Percentiles rank a stretch among this genome's conserved stretches.
Evolutionary conservation across 208 protist genomes (phyloP).

Genomic region (Trypanosoma vivax): DNA sequence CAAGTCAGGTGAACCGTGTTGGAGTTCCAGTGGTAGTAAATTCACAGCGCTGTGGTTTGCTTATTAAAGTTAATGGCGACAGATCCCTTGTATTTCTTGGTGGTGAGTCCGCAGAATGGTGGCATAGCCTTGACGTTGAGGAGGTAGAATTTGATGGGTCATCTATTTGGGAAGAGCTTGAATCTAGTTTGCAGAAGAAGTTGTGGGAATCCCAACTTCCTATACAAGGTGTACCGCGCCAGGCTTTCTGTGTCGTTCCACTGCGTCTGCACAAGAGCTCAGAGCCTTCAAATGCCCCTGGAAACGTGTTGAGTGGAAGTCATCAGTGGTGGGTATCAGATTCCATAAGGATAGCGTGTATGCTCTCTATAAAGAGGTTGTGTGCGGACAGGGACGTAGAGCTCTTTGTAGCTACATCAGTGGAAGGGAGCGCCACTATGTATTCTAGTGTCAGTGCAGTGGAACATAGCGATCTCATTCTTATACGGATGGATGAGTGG

Average conservation of each 20-base stretch:
- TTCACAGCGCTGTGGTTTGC: background rate
- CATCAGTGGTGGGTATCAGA: conserved; percentile 36
- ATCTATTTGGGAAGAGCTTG: conserved; percentile 1
- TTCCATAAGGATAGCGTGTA: conserved; percentile 28
- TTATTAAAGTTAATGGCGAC: conserved; percentile 8
- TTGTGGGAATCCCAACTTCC: background rate
- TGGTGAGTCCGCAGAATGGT: conserved; percentile 6
- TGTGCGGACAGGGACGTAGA: background rate
- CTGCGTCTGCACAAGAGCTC: conserved; percentile 1
- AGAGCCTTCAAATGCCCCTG: background rate
- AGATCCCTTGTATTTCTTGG: conserved; percentile 14
- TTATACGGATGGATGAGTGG: conserved; percentile 19
- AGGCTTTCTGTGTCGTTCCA: background rate
- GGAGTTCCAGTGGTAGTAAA: conserved; percentile 7
- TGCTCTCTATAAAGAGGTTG: conserved; percentile 29
- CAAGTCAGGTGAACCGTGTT: background rate
- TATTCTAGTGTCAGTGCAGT: background rate
- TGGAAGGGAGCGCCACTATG: background rate
- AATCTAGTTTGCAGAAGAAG: conserved; percentile 3
- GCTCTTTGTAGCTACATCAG: conserved; percentile 1
- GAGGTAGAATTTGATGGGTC: conserved; percentile 10
- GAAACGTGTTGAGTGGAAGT: background rate
- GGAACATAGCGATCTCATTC: conserved; percentile 1
- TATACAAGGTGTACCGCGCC: background rate
- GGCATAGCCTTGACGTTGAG: conserved; percentile 1